A percentile compares a stretch with the other conserved stretches of the same genome.
These are phyloP conservation scores for Lactarius hengduanensis DNA, from an alignment of 768 basidiomycete species.

Conservation along the genomic window DNA sequence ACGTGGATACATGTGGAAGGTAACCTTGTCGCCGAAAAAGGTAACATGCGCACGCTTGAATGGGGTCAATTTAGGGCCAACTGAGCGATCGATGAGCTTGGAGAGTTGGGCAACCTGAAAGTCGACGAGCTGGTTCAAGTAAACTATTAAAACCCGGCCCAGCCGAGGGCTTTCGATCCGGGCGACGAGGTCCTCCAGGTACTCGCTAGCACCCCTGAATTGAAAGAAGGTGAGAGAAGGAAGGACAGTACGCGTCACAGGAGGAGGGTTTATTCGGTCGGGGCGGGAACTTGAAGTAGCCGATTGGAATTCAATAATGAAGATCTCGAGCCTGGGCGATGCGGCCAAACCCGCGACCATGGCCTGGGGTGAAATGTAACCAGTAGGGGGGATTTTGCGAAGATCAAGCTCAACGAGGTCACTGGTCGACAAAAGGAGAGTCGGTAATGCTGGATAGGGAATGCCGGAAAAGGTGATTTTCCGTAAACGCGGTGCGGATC, in stretches of 20 bases:
- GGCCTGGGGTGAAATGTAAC: not conserved
- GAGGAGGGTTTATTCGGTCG: not conserved
- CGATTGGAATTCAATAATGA: not conserved
- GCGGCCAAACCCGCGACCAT: not conserved
- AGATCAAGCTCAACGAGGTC: not conserved
- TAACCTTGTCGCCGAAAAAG: too few relatives aligned
- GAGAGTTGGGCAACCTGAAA: too few relatives aligned
- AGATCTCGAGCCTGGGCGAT: not conserved
- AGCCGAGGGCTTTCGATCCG: not conserved
- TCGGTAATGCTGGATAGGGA: not conserved
- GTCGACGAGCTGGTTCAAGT: not conserved
- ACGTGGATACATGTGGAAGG: too few relatives aligned
- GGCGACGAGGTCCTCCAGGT: not conserved
- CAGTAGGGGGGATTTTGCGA: not conserved
- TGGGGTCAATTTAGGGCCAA: too few relatives aligned
- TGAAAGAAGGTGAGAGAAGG: not conserved
- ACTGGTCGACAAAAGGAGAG: not conserved
- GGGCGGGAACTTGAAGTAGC: not conserved
- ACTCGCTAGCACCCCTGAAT: not conserved
- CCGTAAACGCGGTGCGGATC: not conserved
- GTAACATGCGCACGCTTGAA: too few relatives aligned
- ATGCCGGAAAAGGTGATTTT: not conserved
- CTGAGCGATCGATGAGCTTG: too few relatives aligned
- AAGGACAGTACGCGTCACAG: not conserved
- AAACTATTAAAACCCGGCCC: accelerated